Conservation (phyloP, 306 rosid genomes). For the Castanea crenata region DNA sequence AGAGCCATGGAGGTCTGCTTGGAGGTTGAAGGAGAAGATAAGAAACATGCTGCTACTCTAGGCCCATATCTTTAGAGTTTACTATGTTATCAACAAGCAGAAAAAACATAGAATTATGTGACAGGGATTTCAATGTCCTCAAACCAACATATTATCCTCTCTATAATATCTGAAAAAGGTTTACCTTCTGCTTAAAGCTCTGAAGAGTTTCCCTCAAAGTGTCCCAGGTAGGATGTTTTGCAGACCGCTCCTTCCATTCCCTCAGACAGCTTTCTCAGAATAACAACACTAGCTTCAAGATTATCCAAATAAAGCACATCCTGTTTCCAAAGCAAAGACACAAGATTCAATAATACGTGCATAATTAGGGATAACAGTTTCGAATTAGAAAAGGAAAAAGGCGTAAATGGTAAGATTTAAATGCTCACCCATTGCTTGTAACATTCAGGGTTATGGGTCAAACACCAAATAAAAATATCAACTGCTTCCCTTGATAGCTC, state of each 20-base stretch:
- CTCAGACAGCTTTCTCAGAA: conserved; percentile 40
- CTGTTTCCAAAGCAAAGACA: conserved; percentile 29
- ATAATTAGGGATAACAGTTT: neutral
- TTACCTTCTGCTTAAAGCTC: conserved; percentile 44
- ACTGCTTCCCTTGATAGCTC: conserved; percentile 45
- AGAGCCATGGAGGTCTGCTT: neutral
- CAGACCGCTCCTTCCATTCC: conserved; percentile 40
- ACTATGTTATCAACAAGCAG: neutral
- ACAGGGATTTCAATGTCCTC: neutral
- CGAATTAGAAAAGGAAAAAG: neutral
- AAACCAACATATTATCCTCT: neutral
- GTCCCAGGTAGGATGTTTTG: conserved; percentile 30
- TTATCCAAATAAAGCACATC: conserved; percentile 49
- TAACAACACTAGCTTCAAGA: conserved; percentile 43
- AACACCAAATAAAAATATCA: conserved; percentile 48
- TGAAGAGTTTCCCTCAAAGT: conserved; percentile 39
- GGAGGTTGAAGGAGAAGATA: neutral
- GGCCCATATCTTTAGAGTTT: neutral
- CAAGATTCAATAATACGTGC: conserved; percentile 3
- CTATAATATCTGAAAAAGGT: neutral
- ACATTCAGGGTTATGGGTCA: conserved; percentile 49
- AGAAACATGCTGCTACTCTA: neutral
- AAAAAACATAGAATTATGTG: conserved; percentile 5
- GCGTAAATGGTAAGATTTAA: neutral
- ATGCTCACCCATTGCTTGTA: conserved; percentile 50